phyloP scores from a whole-genome alignment of 306 rosid species.

The Citrullus amarus region DNA sequence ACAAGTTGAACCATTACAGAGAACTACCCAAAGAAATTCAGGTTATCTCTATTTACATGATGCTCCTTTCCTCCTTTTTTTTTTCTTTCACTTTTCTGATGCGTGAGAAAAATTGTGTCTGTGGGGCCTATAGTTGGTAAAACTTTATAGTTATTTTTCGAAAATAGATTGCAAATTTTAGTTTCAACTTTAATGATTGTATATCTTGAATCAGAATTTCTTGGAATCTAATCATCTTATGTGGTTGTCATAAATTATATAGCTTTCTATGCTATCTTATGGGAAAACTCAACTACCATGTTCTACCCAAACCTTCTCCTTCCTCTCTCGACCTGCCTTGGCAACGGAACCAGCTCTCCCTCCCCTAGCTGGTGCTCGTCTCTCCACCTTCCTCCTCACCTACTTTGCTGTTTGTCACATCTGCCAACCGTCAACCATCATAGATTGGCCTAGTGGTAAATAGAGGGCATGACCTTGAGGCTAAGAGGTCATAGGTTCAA shows the following conservation, averaged over 20 bases:
- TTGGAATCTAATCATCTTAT: neutral
- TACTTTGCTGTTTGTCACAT: neutral
- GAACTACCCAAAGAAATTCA: slow-evolving; percentile 75
- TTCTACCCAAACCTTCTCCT: neutral
- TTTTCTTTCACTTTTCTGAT: neutral
- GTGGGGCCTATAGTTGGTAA: neutral
- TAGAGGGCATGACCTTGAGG: no score
- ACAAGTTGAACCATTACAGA: slow-evolving; percentile 70
- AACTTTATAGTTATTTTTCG: neutral
- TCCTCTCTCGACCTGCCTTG: neutral
- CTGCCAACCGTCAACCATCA: no score
- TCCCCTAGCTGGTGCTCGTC: neutral
- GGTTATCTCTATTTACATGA: slow-evolving; percentile 25
- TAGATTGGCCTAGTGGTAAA: no score
- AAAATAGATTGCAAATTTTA: neutral
- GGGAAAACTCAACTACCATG: neutral
- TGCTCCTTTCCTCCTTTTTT: neutral
- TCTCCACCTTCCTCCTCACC: neutral
- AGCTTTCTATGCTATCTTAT: neutral
- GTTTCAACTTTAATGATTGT: neutral
- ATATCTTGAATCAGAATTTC: neutral
- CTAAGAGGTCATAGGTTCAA: no score
- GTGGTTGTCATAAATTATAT: neutral
- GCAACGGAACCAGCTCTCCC: neutral
- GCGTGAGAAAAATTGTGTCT: neutral